Base-by-base conservation (phyloP, 139 green algal genomes). In the Chlorella sp. region DNA sequence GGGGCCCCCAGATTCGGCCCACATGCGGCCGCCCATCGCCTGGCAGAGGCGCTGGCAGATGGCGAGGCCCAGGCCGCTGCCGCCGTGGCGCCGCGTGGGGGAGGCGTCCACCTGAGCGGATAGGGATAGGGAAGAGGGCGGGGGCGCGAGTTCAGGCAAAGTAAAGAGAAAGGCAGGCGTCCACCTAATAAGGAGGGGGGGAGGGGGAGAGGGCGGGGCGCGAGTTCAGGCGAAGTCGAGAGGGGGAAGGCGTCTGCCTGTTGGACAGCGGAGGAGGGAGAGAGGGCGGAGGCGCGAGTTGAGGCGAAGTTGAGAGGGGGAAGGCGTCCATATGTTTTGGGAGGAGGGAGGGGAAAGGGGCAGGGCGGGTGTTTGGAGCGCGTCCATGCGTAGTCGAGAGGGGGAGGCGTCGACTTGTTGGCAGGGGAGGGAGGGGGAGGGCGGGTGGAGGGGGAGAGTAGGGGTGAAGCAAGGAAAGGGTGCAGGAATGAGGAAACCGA, bases 1-100 rank as follows among this genome's bases (percentile, higher is more conserved):
- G 36, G 86, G 81, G 22, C 94, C 95, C 64, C 91, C 86, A 32
- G 90, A 95, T 82, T 97, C 92, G 4, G 92, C 95, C 94, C 95
- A 97, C 91, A 98, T 97, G 39, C 81, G 77, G 22, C 97, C 97
- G 0, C 92, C 92, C 97, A 98, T 98, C 1, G 94, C 93, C 88
- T 97, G 93, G 36, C 88, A 94, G 34, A 99, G 95, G 61, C 96
- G 93, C 91, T 96, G 93, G 85, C 91, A 95, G 87, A 99, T 99
- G 57, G 94, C 94, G 28, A 98, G 92, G 1, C 97, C 97, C 42
- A 98, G 92, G 12, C 97, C 97, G 14, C 96, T 96, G 36, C 97
- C 97, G 66, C 96, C 97, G 89, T 97, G 97, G 34, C 92, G 91
- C 5, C 97, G 91, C 1, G 96, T 97, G 40, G 93, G 94, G 24